A percentile compares a stretch with the other conserved stretches of the same genome.
These are phyloP conservation scores for Otatea glauca DNA, from an alignment of 176 grass and related monocot genomes.

Conservation along the genomic window DNA sequence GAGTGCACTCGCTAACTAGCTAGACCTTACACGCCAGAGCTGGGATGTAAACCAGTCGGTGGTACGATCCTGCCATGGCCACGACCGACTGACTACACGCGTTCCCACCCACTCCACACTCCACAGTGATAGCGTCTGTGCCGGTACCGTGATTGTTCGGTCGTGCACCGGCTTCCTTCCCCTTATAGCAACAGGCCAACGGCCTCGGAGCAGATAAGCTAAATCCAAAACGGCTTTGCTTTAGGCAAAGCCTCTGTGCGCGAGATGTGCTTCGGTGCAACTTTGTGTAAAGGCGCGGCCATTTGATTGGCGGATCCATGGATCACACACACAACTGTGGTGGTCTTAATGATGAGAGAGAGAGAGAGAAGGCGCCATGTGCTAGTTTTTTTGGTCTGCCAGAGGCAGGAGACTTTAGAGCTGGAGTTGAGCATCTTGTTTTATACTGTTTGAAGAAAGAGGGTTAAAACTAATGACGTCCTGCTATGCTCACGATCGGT, in stretches of 20 bases:
- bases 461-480: neutral
- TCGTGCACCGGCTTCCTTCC: conserved; percentile 16
- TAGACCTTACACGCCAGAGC: conserved; percentile 2
- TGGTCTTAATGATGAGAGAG: conserved; percentile 34
- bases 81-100: too few relatives aligned
- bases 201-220: neutral
- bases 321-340: conserved; percentile 24
- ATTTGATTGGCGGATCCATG: conserved; percentile 73
- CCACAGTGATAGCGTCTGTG: neutral
- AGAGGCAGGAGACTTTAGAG: conserved; percentile 67
- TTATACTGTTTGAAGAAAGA: conserved; percentile 31
- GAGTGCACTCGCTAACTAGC: conserved; percentile 30
- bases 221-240: conserved; percentile 41
- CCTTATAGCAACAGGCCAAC: conserved; percentile 49
- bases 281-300: conserved; percentile 56
- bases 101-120: conserved; percentile 37
- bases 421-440: conserved; percentile 73
- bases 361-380: conserved; percentile 45
- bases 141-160: neutral
- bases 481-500: conserved; percentile 21
- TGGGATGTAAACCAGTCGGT: neutral
- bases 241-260: conserved; percentile 33
- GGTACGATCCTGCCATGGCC: neutral
- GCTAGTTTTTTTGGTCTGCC: conserved; percentile 53
- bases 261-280: conserved; percentile 47